These are phyloP conservation scores for Aspergillus sp. DNA, from an alignment of 2,329 filamentous ascomycete genomes.

Conservation along the genomic window DNA sequence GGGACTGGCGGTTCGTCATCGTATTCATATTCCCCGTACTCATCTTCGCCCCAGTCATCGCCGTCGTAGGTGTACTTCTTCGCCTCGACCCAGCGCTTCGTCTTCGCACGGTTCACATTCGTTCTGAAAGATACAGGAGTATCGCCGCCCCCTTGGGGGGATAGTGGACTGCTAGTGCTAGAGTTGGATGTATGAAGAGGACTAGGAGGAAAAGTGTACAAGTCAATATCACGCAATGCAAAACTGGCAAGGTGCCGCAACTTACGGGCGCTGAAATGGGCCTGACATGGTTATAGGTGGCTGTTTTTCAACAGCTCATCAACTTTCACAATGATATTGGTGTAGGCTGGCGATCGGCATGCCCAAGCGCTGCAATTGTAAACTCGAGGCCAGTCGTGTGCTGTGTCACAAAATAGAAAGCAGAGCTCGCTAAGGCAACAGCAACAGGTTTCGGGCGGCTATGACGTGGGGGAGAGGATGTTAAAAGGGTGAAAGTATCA, in stretches of 20 bases:
- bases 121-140: constrained; percentile 68
- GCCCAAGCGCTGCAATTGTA: constrained; percentile 2
- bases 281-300: constrained; percentile 27
- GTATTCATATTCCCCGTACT: constrained; percentile 64
- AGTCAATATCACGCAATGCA: neutral
- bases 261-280: constrained; percentile 23
- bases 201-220: neutral
- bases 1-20: constrained; percentile 55
- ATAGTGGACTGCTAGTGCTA: constrained; percentile 29
- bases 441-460: constrained; percentile 5
- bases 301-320: constrained; percentile 1
- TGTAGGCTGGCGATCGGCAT: constrained; percentile 9
- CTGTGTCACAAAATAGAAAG: neutral
- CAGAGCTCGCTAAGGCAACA: neutral
- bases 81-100: constrained; percentile 92
- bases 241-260: constrained; percentile 17
- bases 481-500: neutral
- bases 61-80: constrained; percentile 85
- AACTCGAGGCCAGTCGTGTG: neutral
- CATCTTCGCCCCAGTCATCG: constrained; percentile 81
- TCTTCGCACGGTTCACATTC: constrained; percentile 86
- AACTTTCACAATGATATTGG: constrained; percentile 2
- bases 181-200: constrained; percentile 19
- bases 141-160: constrained; percentile 27
- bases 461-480: constrained; percentile 4